These are phyloP conservation scores for Daldinia decipiens DNA, from an alignment of 495 filamentous ascomycete genomes.

Conservation along the genomic window DNA sequence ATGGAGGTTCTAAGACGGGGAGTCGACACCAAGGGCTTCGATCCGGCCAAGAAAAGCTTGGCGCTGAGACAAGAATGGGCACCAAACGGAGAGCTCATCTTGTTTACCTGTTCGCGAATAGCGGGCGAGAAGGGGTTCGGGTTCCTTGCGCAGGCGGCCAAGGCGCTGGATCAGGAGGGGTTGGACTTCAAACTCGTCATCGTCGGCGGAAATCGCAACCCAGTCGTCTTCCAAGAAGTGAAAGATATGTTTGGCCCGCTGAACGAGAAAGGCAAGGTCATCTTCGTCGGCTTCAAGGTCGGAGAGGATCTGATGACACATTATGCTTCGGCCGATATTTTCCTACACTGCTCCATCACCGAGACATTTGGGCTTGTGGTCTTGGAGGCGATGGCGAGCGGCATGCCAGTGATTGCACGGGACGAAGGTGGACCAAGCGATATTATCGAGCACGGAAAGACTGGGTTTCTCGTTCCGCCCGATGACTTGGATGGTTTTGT, in stretches of 20 bases:
- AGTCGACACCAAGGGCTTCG: constrained; percentile 68
- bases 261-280: constrained; percentile 56
- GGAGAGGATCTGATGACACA: constrained; percentile 64
- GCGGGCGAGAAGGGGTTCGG: constrained; percentile 73
- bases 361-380: constrained; percentile 75
- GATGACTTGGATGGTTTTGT: constrained; percentile 65
- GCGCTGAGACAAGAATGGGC: constrained; percentile 60
- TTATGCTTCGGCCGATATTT: constrained; percentile 70
- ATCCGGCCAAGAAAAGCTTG: constrained; percentile 59
- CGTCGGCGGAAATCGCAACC: constrained; percentile 70
- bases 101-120: constrained; percentile 67
- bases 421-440: constrained; percentile 73
- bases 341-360: constrained; percentile 72
- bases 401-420: constrained; percentile 69
- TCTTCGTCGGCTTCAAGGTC: constrained; percentile 67
- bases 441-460: constrained; percentile 64
- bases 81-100: constrained; percentile 66
- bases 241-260: constrained; percentile 61
- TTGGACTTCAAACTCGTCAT: constrained; percentile 68
- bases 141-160: constrained; percentile 64
- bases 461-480: constrained; percentile 67
- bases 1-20: constrained; percentile 66
- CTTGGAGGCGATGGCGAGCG: constrained; percentile 72
- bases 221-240: constrained; percentile 64
- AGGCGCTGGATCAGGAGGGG: constrained; percentile 59